Evolutionary conservation across 164 flowering plant genomes (phyloP).

Genomic region (Stephania cephalantha): DNA sequence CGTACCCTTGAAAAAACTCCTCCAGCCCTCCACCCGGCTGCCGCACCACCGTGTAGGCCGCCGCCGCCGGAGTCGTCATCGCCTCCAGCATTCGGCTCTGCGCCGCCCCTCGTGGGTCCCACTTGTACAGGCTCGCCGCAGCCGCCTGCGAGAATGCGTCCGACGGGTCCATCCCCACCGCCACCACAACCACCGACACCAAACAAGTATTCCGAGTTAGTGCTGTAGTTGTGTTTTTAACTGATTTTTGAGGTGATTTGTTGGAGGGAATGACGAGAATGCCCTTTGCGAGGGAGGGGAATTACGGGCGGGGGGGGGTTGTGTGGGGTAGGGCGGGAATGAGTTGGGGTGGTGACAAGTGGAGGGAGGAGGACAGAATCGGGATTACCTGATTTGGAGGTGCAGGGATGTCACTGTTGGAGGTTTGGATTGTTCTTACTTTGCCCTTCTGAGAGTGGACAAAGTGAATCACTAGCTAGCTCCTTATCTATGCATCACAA

Average conservation of each 20-base stretch:
- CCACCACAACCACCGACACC: background rate
- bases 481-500: background rate
- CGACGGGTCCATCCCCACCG: slow-evolving; percentile 23
- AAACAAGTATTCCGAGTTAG: too few relatives aligned
- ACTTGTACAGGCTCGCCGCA: slow-evolving; percentile 21
- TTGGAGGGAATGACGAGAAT: background rate
- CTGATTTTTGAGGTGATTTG: background rate
- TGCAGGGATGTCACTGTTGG: slow-evolving; percentile 1
- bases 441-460: slow-evolving; percentile 1
- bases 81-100: slow-evolving; percentile 12
- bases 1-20: slow-evolving; percentile 77
- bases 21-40: slow-evolving; percentile 51
- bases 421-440: background rate
- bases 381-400: background rate
- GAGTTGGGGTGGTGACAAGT: background rate
- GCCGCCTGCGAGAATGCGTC: slow-evolving; percentile 20
- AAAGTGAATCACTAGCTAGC: background rate
- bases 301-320: background rate
- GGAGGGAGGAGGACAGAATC: background rate
- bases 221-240: background rate
- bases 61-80: background rate
- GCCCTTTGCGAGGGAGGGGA: background rate
- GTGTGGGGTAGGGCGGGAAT: background rate
- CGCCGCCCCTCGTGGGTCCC: slow-evolving; percentile 24
- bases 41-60: slow-evolving; percentile 3